Conservation (phyloP, 495 filamentous ascomycete genomes). For the Aspergillus sparsus region DNA sequence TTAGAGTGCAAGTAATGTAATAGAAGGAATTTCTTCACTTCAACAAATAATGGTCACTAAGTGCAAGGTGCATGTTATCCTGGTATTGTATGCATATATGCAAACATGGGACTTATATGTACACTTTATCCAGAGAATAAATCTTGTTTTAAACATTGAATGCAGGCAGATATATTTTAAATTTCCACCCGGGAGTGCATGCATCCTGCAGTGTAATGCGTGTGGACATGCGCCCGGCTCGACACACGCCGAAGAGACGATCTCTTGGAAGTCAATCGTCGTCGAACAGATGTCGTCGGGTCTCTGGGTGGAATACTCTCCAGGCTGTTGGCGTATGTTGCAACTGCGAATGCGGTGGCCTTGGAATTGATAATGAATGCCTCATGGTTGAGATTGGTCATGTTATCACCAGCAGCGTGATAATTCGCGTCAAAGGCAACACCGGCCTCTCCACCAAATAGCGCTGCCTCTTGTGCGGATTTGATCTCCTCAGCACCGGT, state of each 20-base stretch:
- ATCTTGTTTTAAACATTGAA: too few relatives aligned
- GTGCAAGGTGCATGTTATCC: too few relatives aligned
- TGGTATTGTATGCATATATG: too few relatives aligned
- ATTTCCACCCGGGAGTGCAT: too few relatives aligned
- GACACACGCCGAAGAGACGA: not conserved
- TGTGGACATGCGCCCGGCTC: conserved; percentile 20
- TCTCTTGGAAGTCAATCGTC: not conserved
- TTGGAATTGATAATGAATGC: conserved; percentile 62
- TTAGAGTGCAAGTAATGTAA: too few relatives aligned
- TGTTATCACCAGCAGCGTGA: conserved; percentile 57
- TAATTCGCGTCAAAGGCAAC: conserved; percentile 64
- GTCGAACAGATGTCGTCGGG: conserved; percentile 4
- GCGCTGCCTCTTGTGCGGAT: conserved; percentile 55
- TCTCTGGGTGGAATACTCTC: conserved; percentile 37
- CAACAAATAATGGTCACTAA: too few relatives aligned
- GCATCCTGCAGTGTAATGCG: too few relatives aligned
- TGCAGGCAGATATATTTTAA: too few relatives aligned
- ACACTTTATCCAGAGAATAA: too few relatives aligned
- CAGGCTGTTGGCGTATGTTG: conserved; percentile 60
- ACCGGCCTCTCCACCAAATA: conserved; percentile 63
- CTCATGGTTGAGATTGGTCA: conserved; percentile 58
- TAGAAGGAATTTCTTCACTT: too few relatives aligned
- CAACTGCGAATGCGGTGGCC: conserved; percentile 64
- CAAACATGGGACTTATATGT: too few relatives aligned
- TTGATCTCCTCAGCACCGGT: conserved; percentile 70